Percentiles rank a stretch among this genome's conserved stretches.
Conservation (phyloP, 2,329 filamentous ascomycete species). For the Penicillium brasilianum region DNA sequence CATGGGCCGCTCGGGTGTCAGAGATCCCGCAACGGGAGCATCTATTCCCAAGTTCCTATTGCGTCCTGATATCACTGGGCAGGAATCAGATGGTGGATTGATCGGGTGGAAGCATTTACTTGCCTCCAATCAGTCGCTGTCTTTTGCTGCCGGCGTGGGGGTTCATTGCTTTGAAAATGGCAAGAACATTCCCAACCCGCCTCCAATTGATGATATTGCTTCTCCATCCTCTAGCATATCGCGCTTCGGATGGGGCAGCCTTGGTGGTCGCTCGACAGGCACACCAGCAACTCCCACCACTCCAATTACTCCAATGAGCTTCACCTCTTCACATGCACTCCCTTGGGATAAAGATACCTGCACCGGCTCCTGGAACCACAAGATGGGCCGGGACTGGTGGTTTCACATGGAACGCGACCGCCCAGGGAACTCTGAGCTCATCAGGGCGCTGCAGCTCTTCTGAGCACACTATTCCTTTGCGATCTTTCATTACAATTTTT, state of each 20-base stretch:
- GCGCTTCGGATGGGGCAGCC: conserved; percentile 43
- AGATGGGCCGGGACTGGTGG: conserved; percentile 51
- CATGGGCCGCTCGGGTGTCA: conserved; percentile 45
- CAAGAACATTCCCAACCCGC: conserved; percentile 28
- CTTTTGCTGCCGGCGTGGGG: conserved; percentile 42
- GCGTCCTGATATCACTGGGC: conserved; percentile 48
- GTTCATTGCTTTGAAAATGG: conserved; percentile 39
- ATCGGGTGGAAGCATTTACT: conserved; percentile 52
- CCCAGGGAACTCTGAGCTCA: conserved; percentile 38
- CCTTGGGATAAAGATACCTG: conserved; percentile 51
- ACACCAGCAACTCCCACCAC: conserved; percentile 40
- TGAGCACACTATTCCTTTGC: conserved; percentile 23
- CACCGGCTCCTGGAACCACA: conserved; percentile 52
- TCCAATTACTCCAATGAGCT: conserved; percentile 40
- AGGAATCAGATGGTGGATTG: conserved; percentile 51
- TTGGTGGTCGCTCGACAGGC: conserved; percentile 40
- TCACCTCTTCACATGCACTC: conserved; percentile 32
- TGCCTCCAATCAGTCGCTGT: conserved; percentile 46
- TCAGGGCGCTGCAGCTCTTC: conserved; percentile 43
- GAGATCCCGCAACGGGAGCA: conserved; percentile 31
- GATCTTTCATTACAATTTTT: conserved; percentile 1
- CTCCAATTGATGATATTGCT: conserved; percentile 35
- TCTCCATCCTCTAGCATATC: conserved; percentile 42
- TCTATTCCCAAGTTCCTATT: conserved; percentile 49
- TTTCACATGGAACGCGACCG: conserved; percentile 52